Conservation (phyloP, 768 basidiomycete species). For the Trametes sanguinea region DNA sequence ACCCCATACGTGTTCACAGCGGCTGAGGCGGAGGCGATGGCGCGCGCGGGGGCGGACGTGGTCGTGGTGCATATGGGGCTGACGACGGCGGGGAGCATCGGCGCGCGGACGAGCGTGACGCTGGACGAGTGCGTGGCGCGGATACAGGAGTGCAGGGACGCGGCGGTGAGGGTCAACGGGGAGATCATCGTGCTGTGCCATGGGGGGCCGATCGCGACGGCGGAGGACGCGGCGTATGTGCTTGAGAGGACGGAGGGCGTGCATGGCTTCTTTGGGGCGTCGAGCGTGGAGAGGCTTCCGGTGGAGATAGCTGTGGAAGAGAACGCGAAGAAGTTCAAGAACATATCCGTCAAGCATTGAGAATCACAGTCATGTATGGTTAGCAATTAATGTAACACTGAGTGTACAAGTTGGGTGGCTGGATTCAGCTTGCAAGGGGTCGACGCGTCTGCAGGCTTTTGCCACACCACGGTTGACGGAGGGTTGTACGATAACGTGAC, state of each 20-base stretch:
- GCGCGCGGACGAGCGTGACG: constrained; percentile 22
- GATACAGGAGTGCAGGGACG: constrained; percentile 25
- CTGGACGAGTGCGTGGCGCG: constrained; percentile 22
- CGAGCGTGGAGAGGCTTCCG: constrained; percentile 25
- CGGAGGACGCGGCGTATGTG: constrained; percentile 23
- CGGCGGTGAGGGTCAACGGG: constrained; percentile 18
- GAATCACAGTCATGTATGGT: not conserved
- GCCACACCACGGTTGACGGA: too few relatives aligned
- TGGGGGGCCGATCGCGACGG: constrained; percentile 22
- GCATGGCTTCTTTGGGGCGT: constrained; percentile 26
- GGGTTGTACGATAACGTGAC: too few relatives aligned
- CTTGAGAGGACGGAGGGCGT: constrained; percentile 21
- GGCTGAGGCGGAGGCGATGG: constrained; percentile 21
- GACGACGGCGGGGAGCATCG: constrained; percentile 26
- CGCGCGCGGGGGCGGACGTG: constrained; percentile 24
- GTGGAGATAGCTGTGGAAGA: constrained; percentile 24
- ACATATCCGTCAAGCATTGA: not conserved
- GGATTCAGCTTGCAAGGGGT: too few relatives aligned
- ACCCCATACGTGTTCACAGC: constrained; percentile 25
- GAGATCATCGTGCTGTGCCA: constrained; percentile 25
- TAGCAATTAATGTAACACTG: constrained; percentile 6
- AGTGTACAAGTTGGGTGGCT: not conserved
- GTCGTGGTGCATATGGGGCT: constrained; percentile 27
- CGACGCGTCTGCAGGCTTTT: too few relatives aligned
- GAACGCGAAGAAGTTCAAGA: constrained; percentile 23